A percentile compares a stretch with the other conserved stretches of the same genome.
phyloP scores from a whole-genome alignment of 805 yeast species.

The Suhomyces vadensis region DNA sequence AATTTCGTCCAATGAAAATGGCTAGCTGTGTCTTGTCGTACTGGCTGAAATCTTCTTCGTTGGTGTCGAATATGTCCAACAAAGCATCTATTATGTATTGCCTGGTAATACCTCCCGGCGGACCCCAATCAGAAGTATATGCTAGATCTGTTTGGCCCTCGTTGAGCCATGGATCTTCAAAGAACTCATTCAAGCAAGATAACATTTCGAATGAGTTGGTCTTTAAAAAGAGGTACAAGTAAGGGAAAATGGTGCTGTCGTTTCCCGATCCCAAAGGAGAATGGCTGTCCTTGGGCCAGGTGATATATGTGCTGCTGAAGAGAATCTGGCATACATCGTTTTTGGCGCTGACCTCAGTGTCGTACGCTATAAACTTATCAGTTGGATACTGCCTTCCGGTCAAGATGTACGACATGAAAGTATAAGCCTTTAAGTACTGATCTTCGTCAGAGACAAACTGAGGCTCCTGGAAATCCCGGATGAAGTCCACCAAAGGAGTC shows the following conservation, averaged over 20 bases:
- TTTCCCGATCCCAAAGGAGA: background rate
- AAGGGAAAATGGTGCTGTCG: constrained; percentile 52
- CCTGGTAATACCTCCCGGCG: constrained; percentile 56
- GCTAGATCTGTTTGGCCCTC: constrained; percentile 29
- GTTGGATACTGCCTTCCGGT: constrained; percentile 85
- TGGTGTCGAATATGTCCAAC: constrained; percentile 53
- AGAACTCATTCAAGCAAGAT: constrained; percentile 71
- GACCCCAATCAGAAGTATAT: constrained; percentile 11
- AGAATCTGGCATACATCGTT: constrained; percentile 53
- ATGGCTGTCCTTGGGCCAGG: constrained; percentile 35
- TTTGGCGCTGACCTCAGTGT: constrained; percentile 45
- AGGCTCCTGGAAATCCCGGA: constrained; percentile 32
- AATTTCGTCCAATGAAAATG: constrained; percentile 75
- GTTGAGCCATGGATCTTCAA: constrained; percentile 77
- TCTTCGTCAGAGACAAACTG: constrained; percentile 8
- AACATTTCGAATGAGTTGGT: constrained; percentile 61
- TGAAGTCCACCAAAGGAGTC: constrained; percentile 67
- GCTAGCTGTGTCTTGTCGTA: constrained; percentile 44
- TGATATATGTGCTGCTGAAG: constrained; percentile 55
- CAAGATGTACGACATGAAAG: constrained; percentile 66
- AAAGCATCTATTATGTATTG: constrained; percentile 79
- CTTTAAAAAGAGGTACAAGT: constrained; percentile 57
- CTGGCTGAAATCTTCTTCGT: constrained; percentile 21
- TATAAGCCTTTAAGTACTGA: constrained; percentile 24
- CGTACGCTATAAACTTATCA: constrained; percentile 46